A percentile compares a stretch with the other conserved stretches of the same genome.
These are phyloP conservation scores for Agrocybe praecox DNA, from an alignment of 768 basidiomycete species.

Conservation along the genomic window DNA sequence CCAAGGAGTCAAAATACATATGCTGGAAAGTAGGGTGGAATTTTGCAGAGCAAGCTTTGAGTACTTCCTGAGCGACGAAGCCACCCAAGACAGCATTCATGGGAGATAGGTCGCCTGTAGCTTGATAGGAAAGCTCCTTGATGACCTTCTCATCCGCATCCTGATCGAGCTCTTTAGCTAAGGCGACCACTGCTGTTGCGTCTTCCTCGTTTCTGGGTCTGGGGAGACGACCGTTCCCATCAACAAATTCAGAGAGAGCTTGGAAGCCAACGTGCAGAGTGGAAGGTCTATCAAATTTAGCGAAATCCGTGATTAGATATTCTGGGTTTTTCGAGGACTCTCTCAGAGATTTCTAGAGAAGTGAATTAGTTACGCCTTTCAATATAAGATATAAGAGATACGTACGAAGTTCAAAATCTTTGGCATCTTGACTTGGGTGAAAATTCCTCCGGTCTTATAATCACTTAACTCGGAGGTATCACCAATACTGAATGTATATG, in stretches of 20 bases:
- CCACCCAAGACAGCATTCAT: conserved; percentile 94
- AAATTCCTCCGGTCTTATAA: conserved; percentile 90
- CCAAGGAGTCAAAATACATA: conserved; percentile 96
- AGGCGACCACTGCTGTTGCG: conserved; percentile 65
- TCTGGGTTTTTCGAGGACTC: conserved; percentile 85
- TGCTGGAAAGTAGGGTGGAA: conserved; percentile 96
- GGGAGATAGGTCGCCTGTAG: conserved; percentile 87
- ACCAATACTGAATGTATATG: conserved; percentile 96
- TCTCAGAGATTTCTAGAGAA: conserved; percentile 82
- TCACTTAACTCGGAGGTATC: conserved; percentile 78
- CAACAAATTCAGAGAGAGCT: conserved; percentile 80
- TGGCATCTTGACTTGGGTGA: conserved; percentile 99
- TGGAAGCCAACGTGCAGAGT: conserved; percentile 95
- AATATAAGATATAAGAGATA: conserved; percentile 10
- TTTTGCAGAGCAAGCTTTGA: conserved; percentile 97
- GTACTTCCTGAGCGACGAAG: conserved; percentile 96
- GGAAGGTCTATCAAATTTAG: conserved; percentile 92
- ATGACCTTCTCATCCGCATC: conserved; percentile 83
- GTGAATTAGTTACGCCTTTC: background rate
- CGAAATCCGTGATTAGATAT: conserved; percentile 93
- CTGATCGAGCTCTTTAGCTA: conserved; percentile 78
- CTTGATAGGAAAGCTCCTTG: conserved; percentile 88
- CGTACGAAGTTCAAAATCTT: conserved; percentile 93
- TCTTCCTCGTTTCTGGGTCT: conserved; percentile 83
- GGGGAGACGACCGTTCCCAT: conserved; percentile 69